Evolutionary conservation across 208 protist species (phyloP).

Genomic region (Porcisia deanei): DNA sequence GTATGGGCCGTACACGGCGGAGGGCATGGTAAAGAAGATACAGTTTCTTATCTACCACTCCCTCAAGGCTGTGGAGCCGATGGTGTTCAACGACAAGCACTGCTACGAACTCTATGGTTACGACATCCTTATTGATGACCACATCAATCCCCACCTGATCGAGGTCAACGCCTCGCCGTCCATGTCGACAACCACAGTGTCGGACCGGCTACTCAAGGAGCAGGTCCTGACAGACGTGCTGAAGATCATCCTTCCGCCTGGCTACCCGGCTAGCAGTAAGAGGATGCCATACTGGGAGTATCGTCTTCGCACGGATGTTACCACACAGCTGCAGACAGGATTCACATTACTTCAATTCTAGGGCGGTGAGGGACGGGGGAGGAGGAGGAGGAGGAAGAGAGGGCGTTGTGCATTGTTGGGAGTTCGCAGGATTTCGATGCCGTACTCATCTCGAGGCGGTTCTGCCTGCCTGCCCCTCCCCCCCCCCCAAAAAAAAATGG

Average conservation of each 20-base stretch:
- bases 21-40: conserved; percentile 87
- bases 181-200: conserved; percentile 80
- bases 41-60: conserved; percentile 94
- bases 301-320: conserved; percentile 74
- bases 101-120: conserved; percentile 98
- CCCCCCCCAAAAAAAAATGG: no score
- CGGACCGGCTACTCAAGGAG: conserved; percentile 87
- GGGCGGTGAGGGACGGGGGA: no score
- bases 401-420: no score
- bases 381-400: no score
- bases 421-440: not conserved
- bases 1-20: conserved; percentile 67
- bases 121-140: conserved; percentile 96
- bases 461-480: not conserved
- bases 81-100: conserved; percentile 95
- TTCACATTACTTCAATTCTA: conserved; percentile 69
- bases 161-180: conserved; percentile 96
- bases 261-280: conserved; percentile 45
- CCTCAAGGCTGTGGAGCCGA: conserved; percentile 83
- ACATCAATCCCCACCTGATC: conserved; percentile 96
- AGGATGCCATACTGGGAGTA: conserved; percentile 86
- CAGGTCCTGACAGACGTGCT: conserved; percentile 80
- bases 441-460: not conserved
- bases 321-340: conserved; percentile 58
- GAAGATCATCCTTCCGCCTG: conserved; percentile 82